A percentile compares a stretch with the other conserved stretches of the same genome.
Conservation (phyloP, 2,329 filamentous ascomycete species). For the Penicillium rolfsii region DNA sequence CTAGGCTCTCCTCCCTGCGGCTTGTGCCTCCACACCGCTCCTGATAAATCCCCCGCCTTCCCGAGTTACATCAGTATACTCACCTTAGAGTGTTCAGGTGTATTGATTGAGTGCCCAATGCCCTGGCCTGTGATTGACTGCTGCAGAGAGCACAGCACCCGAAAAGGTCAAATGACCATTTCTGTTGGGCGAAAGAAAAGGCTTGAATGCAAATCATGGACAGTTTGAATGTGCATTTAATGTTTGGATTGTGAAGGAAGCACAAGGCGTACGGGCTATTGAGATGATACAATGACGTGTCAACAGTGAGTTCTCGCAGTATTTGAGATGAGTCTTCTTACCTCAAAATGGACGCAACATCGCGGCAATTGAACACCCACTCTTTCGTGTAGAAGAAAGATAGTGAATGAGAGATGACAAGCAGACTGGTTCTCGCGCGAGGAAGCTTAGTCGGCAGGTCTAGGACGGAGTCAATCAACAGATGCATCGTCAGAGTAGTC, state of each 20-base stretch:
- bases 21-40: constrained; percentile 4
- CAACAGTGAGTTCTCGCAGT: not conserved
- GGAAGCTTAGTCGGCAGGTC: not conserved
- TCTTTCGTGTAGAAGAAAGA: not conserved
- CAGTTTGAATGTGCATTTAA: not conserved
- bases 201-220: not conserved
- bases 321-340: not conserved
- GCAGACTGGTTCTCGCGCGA: not conserved
- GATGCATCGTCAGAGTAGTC: not conserved
- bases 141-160: not conserved
- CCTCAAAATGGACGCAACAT: not conserved
- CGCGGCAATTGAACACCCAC: not conserved
- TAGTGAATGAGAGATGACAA: not conserved
- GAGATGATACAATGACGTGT: not conserved
- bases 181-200: not conserved
- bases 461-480: not conserved
- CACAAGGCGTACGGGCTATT: not conserved
- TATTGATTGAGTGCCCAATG: not conserved
- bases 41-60: not conserved
- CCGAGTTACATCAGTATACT: not conserved
- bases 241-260: not conserved
- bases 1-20: constrained; percentile 3
- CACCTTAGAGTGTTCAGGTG: not conserved
- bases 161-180: not conserved
- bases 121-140: not conserved